Evolutionary conservation across 441 rosid genomes (phyloP), one percentile per base, ranked within the genome.

Genomic region (Bruguiera hainesii): DNA sequence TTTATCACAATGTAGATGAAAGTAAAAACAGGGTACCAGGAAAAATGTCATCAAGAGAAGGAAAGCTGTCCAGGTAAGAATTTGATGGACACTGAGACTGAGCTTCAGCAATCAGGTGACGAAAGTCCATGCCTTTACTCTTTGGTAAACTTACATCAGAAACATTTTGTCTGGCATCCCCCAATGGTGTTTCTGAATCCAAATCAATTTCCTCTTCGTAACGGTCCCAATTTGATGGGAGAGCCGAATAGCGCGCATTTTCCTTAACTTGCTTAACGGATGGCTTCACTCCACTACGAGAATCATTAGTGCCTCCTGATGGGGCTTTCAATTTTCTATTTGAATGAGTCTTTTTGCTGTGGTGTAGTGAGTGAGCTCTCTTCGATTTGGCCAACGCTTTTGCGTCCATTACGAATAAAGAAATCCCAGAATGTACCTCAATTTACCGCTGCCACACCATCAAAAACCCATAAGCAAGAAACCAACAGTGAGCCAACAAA

Each of bases 301-400:
- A 65, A n/a, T 58, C 66, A 8, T 61, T 70, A 16, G 78, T 58
- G 33, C 51, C 63, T 21, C 57, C 79, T 0, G 66, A n/a, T n/a
- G 77, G 58, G 11, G 60, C 70, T 65, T 82, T 87, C 2, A 83
- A 67, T 56, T 79, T 84, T 71, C 79, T 85, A 73, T 49, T 46
- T 0, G 81, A 64, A 71, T 83, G 86, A 23, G 84, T 65, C 77
- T 77, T 89, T 74, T 81, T 84, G 72, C 65, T 83, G 65, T 87
- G 90, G 70, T 87, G 90, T 62, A 78, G 91, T 50, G 93, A 81
- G 72, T 90, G 96, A 68, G 97, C 94, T 79, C 98, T 86, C 83
- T 93, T 93, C 1, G 95, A 90, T 78, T 83, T 90, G 5, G 96
- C 96, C 66, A 87, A 67, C 15, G 91, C 71, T 69, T 93, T 93